Evolutionary conservation across 2,329 filamentous ascomycete genomes (phyloP), one percentile per base, ranked within the genome.

Genomic region (Talaromyces verruculosus): DNA sequence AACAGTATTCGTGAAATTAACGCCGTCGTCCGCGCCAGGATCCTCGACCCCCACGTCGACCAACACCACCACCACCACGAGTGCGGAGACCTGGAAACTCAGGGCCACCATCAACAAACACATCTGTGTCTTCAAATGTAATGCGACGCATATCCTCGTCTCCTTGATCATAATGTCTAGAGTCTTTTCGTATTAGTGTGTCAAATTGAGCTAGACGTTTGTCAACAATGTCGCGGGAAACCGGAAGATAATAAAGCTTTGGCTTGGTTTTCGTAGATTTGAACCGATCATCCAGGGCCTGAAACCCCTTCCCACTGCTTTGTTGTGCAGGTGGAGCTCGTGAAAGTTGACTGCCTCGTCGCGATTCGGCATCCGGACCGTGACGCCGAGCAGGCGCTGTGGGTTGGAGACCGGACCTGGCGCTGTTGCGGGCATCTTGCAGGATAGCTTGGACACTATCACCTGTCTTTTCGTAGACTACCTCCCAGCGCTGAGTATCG

Each of bases 61-160:
- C 76, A 64, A 74, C 76, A 65, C 72, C 74, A 39, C 79, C 79
- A 10, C 80, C 74, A 39, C 79, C 76, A 51, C 47, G 47, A 51
- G 22, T 17, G 22, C 77, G 78, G 22, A 77, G 72, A 58, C 75
- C 73, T 39, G 75, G 75, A 65, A 89, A 87, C 74, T 93, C 91
- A 17, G 87, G 87, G 15, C 90, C 91, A 63, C 88, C 84, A 74
- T 93, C 90, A 53, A 93, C 89, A 63, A 93, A 87, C 5, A 78
- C 73, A 67, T 88, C 86, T 0, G 82, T 84, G 65, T 88, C 81
- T 75, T 92, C 89, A 71, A 93, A 93, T 0, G 88, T 89, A 74
- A 91, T 92, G 37, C 90, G 84, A 73, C 91, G 88, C 77, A 86
- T 86, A 61, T 87, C 85, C 61, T 86, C 83, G 17, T 78, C 79